These are phyloP conservation scores for Yarrowia alimentaria DNA, from an alignment of 805 yeast species.

Conservation along the genomic window DNA sequence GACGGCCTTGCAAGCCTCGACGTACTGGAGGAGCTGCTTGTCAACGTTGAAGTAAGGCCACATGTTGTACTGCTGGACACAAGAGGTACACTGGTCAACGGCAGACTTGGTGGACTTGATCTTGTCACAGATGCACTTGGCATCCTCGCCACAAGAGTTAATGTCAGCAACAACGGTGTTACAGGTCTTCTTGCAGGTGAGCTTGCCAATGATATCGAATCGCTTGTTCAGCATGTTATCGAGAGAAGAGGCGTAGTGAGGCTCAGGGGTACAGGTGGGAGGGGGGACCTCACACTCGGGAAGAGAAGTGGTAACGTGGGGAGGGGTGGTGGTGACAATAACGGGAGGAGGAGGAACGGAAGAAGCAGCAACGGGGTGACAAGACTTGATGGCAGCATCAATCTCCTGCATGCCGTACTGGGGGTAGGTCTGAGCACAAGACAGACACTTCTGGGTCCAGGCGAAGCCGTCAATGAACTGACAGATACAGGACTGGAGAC, in stretches of 20 bases:
- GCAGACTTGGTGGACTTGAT: conserved; percentile 16
- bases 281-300: conserved; percentile 28
- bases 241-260: conserved; percentile 16
- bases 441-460: conserved; percentile 26
- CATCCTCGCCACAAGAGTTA: conserved; percentile 1
- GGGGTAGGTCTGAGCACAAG: conserved; percentile 19
- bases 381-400: conserved; percentile 12
- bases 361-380: conserved; percentile 20
- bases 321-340: conserved; percentile 21
- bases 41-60: conserved; percentile 21
- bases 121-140: conserved; percentile 25
- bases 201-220: conserved; percentile 12
- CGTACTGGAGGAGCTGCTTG: conserved; percentile 18
- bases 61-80: conserved; percentile 27
- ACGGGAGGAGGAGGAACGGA: conserved; percentile 20
- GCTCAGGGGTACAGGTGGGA: conserved; percentile 26
- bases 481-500: conserved; percentile 18
- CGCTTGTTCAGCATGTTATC: conserved; percentile 24
- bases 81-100: conserved; percentile 17
- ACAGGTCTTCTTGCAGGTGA: conserved; percentile 27
- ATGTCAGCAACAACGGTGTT: conserved; percentile 1
- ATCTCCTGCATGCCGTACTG: conserved; percentile 25
- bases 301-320: conserved; percentile 20
- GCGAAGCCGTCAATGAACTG: conserved; percentile 24
- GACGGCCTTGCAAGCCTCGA: conserved; percentile 28